These are phyloP conservation scores for Fomitopsis pulvina DNA, from an alignment of 768 basidiomycete genomes.

Conservation along the genomic window DNA sequence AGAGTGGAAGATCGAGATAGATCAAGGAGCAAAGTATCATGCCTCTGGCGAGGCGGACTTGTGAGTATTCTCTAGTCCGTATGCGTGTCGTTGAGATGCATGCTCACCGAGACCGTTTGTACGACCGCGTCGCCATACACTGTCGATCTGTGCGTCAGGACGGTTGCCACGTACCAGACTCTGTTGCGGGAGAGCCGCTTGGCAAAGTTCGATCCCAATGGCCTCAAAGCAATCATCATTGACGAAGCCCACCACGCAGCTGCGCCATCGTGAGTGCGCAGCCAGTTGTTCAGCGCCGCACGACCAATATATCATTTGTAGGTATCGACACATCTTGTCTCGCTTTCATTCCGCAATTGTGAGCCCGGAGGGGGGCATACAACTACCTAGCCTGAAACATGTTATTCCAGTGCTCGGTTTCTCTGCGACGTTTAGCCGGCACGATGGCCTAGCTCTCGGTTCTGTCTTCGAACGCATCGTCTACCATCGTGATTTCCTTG, in stretches of 20 bases:
- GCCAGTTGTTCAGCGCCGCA: background rate
- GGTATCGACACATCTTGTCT: conserved; percentile 81
- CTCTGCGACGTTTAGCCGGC: conserved; percentile 90
- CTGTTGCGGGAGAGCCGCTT: conserved; percentile 57
- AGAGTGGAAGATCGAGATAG: conserved; percentile 80
- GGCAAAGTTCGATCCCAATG: conserved; percentile 64
- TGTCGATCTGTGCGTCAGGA: conserved; percentile 34
- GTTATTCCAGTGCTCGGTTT: conserved; percentile 86
- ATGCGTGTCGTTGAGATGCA: background rate
- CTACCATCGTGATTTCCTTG: conserved; percentile 84
- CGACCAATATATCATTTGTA: conserved; percentile 16
- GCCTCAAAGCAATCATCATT: conserved; percentile 71
- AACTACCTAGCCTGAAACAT: conserved; percentile 33
- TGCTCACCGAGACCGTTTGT: background rate
- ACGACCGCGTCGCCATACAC: conserved; percentile 2
- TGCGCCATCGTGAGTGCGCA: conserved; percentile 61
- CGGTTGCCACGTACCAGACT: conserved; percentile 88
- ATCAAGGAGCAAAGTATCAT: conserved; percentile 71
- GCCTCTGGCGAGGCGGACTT: conserved; percentile 83
- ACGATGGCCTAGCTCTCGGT: conserved; percentile 85
- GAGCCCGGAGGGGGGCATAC: conserved; percentile 39
- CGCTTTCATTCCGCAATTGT: conserved; percentile 68
- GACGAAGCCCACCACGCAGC: conserved; percentile 97
- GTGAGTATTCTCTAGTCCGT: conserved; percentile 34
- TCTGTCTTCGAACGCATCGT: conserved; percentile 89